Conservation (phyloP, 805 yeast species). For the Candida palmyrensis region DNA sequence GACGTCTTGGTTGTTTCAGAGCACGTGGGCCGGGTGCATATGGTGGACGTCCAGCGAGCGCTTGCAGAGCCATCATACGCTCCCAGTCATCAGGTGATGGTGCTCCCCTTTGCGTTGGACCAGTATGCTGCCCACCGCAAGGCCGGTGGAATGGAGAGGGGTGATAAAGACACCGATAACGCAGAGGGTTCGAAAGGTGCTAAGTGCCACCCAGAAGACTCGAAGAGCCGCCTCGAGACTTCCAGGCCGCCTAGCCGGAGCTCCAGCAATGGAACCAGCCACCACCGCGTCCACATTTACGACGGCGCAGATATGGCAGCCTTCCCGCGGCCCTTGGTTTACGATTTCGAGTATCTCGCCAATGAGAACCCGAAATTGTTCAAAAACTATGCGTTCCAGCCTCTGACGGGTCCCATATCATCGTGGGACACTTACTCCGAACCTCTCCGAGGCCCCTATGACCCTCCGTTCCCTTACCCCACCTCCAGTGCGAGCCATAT, state of each 20-base stretch:
- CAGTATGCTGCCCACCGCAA: conserved; percentile 28
- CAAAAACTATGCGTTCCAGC: conserved; percentile 29
- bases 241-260: not conserved
- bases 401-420: conserved; percentile 12
- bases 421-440: too few relatives aligned
- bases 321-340: conserved; percentile 35
- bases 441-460: too few relatives aligned
- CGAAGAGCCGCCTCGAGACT: conserved; percentile 3
- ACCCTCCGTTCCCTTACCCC: too few relatives aligned
- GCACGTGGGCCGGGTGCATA: conserved; percentile 82
- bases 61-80: conserved; percentile 10
- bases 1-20: conserved; percentile 76
- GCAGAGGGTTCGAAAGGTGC: conserved; percentile 2
- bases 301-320: conserved; percentile 7
- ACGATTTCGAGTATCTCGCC: conserved; percentile 35
- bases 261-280: too few relatives aligned
- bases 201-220: not conserved
- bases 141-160: not conserved
- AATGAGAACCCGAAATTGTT: conserved; percentile 33
- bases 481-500: conserved; percentile 21
- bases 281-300: conserved; percentile 9
- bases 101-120: conserved; percentile 51
- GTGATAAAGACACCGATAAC: conserved; percentile 5
- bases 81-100: conserved; percentile 68
- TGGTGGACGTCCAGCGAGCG: conserved; percentile 72